phyloP scores from a whole-genome alignment of 768 basidiomycete genomes.

The Amanita rubescens region DNA sequence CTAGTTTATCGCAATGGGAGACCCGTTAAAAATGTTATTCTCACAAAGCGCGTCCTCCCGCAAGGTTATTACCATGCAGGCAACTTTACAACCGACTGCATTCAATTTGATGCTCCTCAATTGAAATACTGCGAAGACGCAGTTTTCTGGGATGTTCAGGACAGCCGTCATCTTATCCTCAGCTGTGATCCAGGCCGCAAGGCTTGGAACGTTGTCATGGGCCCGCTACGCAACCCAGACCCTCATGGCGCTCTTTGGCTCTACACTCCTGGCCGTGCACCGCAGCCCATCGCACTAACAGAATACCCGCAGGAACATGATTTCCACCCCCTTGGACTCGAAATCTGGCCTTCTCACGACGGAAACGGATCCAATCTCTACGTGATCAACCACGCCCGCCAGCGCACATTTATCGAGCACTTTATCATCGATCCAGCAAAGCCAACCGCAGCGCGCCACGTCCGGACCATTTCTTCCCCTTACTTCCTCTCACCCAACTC shows the following conservation, averaged over 20 bases:
- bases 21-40: constrained; percentile 31
- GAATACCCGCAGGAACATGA: constrained; percentile 51
- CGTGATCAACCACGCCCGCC: constrained; percentile 61
- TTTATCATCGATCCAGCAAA: constrained; percentile 44
- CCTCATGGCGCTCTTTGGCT: constrained; percentile 60
- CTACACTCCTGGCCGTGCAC: constrained; percentile 26
- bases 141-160: constrained; percentile 54
- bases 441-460: constrained; percentile 38
- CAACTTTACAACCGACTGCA: constrained; percentile 40
- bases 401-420: constrained; percentile 58
- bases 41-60: constrained; percentile 38
- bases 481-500: constrained; percentile 62
- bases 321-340: constrained; percentile 70
- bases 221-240: constrained; percentile 51
- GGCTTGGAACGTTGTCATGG: constrained; percentile 75
- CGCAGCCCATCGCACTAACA: constrained; percentile 35
- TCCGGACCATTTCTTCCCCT: constrained; percentile 53
- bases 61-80: constrained; percentile 45
- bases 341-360: constrained; percentile 42
- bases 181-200: constrained; percentile 50
- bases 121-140: constrained; percentile 60
- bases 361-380: constrained; percentile 51
- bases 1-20: constrained; percentile 38
- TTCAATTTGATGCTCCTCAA: constrained; percentile 29
- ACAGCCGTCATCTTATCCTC: constrained; percentile 36